A percentile compares a stretch with the other conserved stretches of the same genome.
Evolutionary conservation across 257 asterid genomes (phyloP).

Genomic region (Leptodermis oblonga): DNA sequence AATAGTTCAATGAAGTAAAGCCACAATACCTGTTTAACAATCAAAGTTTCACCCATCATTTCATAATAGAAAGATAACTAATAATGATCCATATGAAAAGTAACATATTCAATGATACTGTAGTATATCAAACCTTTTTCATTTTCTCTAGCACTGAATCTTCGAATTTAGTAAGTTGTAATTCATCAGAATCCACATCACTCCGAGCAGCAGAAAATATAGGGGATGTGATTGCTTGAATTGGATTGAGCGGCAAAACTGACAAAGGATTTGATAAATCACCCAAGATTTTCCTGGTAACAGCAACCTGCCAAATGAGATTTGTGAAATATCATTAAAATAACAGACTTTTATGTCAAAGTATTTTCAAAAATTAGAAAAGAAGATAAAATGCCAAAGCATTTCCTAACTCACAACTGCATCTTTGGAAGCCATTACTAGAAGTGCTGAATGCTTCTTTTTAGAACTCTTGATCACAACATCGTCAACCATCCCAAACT

Average conservation of each 20-base stretch:
- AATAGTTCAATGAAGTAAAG: too few relatives aligned
- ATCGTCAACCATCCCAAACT: constrained; percentile 79
- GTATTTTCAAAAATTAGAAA: constrained; percentile 24
- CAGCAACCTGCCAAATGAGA: constrained; percentile 42
- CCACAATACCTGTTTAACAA: too few relatives aligned
- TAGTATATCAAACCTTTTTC: constrained; percentile 45
- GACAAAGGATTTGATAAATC: constrained; percentile 73
- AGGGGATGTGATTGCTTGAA: constrained; percentile 47
- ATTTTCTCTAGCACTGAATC: constrained; percentile 68
- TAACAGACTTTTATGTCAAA: not conserved
- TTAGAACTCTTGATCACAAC: constrained; percentile 64
- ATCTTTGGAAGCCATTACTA: constrained; percentile 79
- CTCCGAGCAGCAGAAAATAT: constrained; percentile 29
- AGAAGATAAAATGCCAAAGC: too few relatives aligned
- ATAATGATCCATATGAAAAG: not conserved
- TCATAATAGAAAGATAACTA: not conserved
- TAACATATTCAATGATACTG: not conserved
- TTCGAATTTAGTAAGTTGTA: constrained; percentile 51
- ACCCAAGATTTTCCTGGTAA: constrained; percentile 57
- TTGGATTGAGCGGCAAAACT: constrained; percentile 61
- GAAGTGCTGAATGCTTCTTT: constrained; percentile 82
- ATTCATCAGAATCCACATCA: constrained; percentile 35
- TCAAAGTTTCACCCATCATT: not conserved
- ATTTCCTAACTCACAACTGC: too few relatives aligned
- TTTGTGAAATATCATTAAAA: not conserved